Conservation (phyloP, 495 filamentous ascomycete genomes). For the Usnea hakonensis region DNA sequence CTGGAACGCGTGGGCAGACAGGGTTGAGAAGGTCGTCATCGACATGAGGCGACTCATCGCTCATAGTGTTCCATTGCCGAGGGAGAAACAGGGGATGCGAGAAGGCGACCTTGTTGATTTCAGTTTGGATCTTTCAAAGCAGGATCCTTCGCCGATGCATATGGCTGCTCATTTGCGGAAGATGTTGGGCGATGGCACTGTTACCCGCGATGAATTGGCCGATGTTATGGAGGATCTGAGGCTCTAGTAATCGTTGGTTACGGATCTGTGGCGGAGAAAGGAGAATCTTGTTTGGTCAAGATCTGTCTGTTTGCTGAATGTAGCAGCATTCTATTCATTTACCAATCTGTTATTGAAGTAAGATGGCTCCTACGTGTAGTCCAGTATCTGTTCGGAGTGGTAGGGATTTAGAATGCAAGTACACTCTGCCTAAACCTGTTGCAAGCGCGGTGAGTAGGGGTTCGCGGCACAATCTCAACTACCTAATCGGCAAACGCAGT, state of each 20-base stretch:
- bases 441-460: background rate
- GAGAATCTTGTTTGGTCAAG: background rate
- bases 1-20: slow-evolving; percentile 3
- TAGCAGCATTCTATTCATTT: too few relatives aligned
- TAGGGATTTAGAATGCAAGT: too few relatives aligned
- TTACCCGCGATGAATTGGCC: background rate
- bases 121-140: background rate
- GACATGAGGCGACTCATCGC: background rate
- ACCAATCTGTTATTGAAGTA: too few relatives aligned
- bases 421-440: too few relatives aligned
- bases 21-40: background rate
- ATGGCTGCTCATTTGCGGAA: background rate
- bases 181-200: background rate
- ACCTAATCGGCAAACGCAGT: background rate
- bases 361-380: too few relatives aligned
- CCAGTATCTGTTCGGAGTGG: too few relatives aligned
- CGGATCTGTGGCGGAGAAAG: background rate
- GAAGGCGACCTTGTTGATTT: background rate
- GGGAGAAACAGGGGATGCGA: background rate
- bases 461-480: background rate
- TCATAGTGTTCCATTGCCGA: background rate
- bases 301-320: too few relatives aligned
- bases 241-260: background rate
- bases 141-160: background rate
- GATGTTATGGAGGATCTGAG: background rate